phyloP scores from a whole-genome alignment of 192 early-diverging fungal genomes.

The Coemansia aciculifera region DNA sequence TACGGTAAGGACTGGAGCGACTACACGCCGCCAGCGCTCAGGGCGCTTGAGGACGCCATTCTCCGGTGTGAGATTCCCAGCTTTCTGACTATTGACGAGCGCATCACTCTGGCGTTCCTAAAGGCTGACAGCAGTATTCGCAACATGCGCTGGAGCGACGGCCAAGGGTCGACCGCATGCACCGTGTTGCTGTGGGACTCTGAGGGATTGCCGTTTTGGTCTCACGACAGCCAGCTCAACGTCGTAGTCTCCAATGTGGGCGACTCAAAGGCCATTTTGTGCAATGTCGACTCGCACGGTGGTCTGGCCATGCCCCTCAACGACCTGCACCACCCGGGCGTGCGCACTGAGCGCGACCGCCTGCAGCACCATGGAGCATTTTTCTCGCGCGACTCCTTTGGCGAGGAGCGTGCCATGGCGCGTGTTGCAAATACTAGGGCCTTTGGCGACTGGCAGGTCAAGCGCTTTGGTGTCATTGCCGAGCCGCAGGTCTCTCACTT shows the following conservation, averaged over 20 bases:
- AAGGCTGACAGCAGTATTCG: conserved; percentile 59
- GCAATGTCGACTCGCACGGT: conserved; percentile 57
- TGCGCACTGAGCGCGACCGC: conserved; percentile 60
- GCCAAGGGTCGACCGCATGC: conserved; percentile 70
- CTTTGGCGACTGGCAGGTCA: conserved; percentile 69
- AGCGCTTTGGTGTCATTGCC: conserved; percentile 69
- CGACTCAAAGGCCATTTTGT: conserved; percentile 59
- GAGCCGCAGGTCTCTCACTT: conserved; percentile 67
- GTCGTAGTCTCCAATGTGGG: conserved; percentile 70
- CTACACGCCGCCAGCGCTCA: conserved; percentile 40
- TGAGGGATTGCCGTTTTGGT: conserved; percentile 68
- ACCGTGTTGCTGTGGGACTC: conserved; percentile 64
- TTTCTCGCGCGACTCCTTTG: conserved; percentile 75
- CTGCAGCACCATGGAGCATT: conserved; percentile 70
- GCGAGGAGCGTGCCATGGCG: conserved; percentile 69
- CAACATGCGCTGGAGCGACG: conserved; percentile 51
- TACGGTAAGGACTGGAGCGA: conserved; percentile 45
- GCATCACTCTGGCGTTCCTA: conserved; percentile 65
- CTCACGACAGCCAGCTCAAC: conserved; percentile 59
- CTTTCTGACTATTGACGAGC: conserved; percentile 67
- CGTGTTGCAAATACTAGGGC: conserved; percentile 66
- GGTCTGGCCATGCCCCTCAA: conserved; percentile 63
- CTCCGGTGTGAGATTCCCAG: conserved; percentile 29
- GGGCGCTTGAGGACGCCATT: conserved; percentile 32
- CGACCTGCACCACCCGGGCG: conserved; percentile 68